Evolutionary conservation across 2,329 filamentous ascomycete species (phyloP), one percentile per base, ranked within the genome.

Genomic region (Polychaeton citri): DNA sequence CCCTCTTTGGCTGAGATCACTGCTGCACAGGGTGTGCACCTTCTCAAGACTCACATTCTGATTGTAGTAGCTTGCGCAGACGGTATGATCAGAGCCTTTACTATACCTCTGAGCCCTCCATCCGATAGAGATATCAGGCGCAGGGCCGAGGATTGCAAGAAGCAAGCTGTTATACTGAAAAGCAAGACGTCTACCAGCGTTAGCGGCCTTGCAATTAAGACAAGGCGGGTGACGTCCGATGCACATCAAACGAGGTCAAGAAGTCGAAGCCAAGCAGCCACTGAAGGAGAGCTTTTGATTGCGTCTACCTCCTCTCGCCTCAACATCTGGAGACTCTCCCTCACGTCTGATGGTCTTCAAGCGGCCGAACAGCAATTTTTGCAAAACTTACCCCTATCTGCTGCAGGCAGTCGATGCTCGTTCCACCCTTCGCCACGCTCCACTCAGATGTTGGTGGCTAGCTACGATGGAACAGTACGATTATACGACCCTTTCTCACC

Each of bases 11-110:
- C 19, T 26, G 19, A 33, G 34, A 13, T 33, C 19, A 21, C 30
- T 33, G 3, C 32, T 19, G 20, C 33, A 8, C n/a, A 39, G 15
- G 31, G 34, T 3, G 38, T 36, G 3, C 24, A 33, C 17, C 31
- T 73, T 37, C 62, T 60, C 30, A 58, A 61, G 24, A n/a, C n/a
- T n/a, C 65, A 61, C 36, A 46, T 43, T 3, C 65, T 78, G 12
- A 59, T 77, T 24, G 62, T 66, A 1, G 66, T 68, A 4, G 63
- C 68, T 12, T 77, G 72, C 43, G 63, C 68, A 12, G 73, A 79
- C 49, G 66, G 64, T 10, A 69, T 64, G n/a, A 60, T 73, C 8
- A 63, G 67, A 19, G 46, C 78, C 33, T 58, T 78, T 16, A 65
- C 65, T 4, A 47, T 76, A 13, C 72, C 74, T 4, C 56, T 77